Percentiles rank a stretch among this genome's conserved stretches.
Evolutionary conservation across 768 basidiomycete genomes (phyloP).

Genomic region (Boletus speciosus): DNA sequence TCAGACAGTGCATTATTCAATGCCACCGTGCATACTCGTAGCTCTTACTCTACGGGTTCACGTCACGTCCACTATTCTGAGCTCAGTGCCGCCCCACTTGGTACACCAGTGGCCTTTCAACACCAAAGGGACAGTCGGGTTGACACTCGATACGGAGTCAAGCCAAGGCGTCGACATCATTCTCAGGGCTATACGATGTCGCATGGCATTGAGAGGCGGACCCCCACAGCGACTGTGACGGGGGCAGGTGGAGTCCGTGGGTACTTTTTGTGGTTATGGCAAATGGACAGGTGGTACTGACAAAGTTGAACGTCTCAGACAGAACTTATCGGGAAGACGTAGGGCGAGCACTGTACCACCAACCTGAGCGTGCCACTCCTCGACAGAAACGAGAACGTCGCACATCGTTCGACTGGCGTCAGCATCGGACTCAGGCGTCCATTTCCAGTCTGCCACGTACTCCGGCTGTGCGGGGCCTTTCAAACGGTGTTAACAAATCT

Average conservation of each 20-base stretch:
- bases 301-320: constrained; percentile 3
- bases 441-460: neutral
- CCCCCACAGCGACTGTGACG: neutral
- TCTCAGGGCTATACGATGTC: neutral
- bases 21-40: constrained; percentile 2
- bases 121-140: neutral
- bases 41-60: neutral
- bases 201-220: neutral
- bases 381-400: constrained; percentile 1
- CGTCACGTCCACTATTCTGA: constrained; percentile 3
- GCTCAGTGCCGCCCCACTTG: neutral
- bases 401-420: neutral
- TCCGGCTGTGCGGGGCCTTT: neutral
- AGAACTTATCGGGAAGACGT: neutral
- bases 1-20: neutral
- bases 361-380: neutral
- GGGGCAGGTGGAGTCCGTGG: constrained; percentile 6
- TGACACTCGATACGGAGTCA: neutral
- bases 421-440: neutral
- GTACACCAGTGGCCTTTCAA: neutral
- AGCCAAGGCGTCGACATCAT: neutral
- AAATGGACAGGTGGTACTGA: neutral
- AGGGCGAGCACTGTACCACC: neutral
- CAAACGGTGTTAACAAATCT: neutral
- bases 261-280: neutral